These are phyloP conservation scores for Prasinococcaceae sp. DNA, from an alignment of 139 green algal species.

Conservation along the genomic window DNA sequence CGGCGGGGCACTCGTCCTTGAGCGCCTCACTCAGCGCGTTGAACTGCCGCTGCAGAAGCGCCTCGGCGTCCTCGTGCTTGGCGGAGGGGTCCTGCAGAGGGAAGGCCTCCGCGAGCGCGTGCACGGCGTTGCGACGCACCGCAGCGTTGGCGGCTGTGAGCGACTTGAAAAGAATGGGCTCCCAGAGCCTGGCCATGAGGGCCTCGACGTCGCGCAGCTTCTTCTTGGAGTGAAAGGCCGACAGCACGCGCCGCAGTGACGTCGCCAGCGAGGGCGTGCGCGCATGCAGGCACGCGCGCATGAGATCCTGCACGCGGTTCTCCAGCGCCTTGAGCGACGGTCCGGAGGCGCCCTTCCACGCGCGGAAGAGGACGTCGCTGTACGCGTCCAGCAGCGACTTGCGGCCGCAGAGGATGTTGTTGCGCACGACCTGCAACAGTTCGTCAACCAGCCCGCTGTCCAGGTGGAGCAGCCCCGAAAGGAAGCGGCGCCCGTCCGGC, in stretches of 20 bases:
- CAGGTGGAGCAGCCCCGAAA: constrained; percentile 47
- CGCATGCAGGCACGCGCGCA: constrained; percentile 42
- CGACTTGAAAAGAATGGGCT: constrained; percentile 55
- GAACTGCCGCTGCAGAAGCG: constrained; percentile 45
- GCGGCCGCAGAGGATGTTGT: constrained; percentile 48
- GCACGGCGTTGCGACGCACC: constrained; percentile 55
- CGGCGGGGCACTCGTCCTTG: constrained; percentile 37
- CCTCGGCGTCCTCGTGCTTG: constrained; percentile 39
- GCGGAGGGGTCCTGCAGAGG: constrained; percentile 37
- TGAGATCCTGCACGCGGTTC: constrained; percentile 47
- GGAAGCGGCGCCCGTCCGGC: constrained; percentile 50
- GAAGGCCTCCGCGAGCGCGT: constrained; percentile 57
- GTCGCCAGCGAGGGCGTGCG: constrained; percentile 34
- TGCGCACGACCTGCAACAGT: constrained; percentile 41
- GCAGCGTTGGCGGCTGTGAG: constrained; percentile 48
- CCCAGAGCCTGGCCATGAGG: constrained; percentile 59
- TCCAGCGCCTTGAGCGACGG: constrained; percentile 43
- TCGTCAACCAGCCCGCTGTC: too few species aligned
- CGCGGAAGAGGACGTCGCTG: constrained; percentile 55
- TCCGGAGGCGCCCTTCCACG: constrained; percentile 42
- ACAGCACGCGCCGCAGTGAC: constrained; percentile 39
- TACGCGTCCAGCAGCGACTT: constrained; percentile 57
- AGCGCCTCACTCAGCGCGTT: constrained; percentile 29
- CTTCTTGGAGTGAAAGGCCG: constrained; percentile 45
- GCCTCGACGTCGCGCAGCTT: constrained; percentile 31